These are phyloP conservation scores for Saitozyma podzolica DNA, from an alignment of 768 basidiomycete genomes.

Conservation along the genomic window DNA sequence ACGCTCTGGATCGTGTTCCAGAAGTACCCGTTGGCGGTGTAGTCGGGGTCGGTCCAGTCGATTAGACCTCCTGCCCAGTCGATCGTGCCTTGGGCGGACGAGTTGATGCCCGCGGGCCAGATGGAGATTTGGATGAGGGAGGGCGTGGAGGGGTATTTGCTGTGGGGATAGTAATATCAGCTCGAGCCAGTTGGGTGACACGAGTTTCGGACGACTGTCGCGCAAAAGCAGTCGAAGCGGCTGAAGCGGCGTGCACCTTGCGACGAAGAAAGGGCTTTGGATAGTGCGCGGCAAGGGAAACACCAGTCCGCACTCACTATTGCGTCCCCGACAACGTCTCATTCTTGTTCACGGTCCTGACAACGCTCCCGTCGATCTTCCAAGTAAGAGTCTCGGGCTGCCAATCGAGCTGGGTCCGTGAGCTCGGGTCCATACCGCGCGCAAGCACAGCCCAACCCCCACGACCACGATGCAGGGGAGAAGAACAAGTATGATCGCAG, in stretches of 20 bases:
- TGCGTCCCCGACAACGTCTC: constrained; percentile 56
- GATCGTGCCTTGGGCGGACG: constrained; percentile 67
- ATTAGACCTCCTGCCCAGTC: constrained; percentile 80
- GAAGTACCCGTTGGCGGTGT: constrained; percentile 62
- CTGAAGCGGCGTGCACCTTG: no score
- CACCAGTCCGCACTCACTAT: constrained; percentile 9
- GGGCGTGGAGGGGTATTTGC: constrained; percentile 72
- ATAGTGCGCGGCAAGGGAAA: no score
- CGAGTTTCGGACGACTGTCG: not conserved
- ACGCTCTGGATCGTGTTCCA: constrained; percentile 42
- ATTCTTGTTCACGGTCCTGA: constrained; percentile 66
- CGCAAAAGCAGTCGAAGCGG: not conserved
- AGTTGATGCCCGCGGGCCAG: constrained; percentile 77
- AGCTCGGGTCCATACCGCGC: no score
- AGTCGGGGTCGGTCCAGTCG: constrained; percentile 78
- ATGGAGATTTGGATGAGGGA: constrained; percentile 74
- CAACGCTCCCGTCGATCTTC: constrained; percentile 68
- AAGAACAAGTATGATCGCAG: no score
- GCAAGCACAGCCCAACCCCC: not conserved
- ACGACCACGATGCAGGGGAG: no score
- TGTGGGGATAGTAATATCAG: constrained; percentile 4
- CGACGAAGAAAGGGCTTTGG: no score
- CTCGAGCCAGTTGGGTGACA: not conserved
- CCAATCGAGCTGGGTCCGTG: constrained; percentile 70
- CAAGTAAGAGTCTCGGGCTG: constrained; percentile 67